Conservation (phyloP, 495 filamentous ascomycete genomes). For the Xylaria sp. region DNA sequence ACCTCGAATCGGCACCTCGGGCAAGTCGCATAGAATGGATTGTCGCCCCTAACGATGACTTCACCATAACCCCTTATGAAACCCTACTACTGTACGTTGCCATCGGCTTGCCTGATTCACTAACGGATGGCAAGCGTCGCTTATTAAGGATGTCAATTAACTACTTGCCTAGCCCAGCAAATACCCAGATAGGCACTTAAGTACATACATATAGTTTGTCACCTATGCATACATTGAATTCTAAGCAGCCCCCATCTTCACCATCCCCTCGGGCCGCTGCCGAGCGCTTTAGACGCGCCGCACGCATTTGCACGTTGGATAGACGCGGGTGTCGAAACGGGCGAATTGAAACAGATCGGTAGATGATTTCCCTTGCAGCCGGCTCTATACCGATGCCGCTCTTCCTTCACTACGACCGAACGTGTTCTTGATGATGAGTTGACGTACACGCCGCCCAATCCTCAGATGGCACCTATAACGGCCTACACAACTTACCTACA, state of each 20-base stretch:
- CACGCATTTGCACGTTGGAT: constrained; percentile 15
- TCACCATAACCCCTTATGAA: constrained; percentile 11
- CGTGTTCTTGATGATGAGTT: background rate
- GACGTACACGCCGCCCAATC: constrained; percentile 10
- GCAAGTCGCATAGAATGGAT: background rate
- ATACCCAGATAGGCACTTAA: background rate
- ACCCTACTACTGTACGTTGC: background rate
- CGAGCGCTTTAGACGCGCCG: constrained; percentile 28
- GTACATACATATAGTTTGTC: too few relatives aligned
- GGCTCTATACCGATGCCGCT: constrained; percentile 3
- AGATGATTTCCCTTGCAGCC: constrained; percentile 22
- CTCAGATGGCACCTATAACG: constrained; percentile 15
- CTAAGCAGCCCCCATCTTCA: constrained; percentile 23
- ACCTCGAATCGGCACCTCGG: background rate
- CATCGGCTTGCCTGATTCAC: background rate
- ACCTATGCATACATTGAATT: background rate
- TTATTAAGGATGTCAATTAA: constrained; percentile 11
- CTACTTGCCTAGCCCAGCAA: background rate
- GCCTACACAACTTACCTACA: constrained; percentile 7
- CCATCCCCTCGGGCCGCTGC: constrained; percentile 26
- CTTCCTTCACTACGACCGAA: constrained; percentile 14
- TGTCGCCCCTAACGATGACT: constrained; percentile 16
- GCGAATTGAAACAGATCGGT: constrained; percentile 7
- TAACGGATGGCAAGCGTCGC: background rate
- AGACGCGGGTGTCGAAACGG: constrained; percentile 24